Evolutionary conservation across 805 yeast species (phyloP).

Genomic region (Candida railenensis): DNA sequence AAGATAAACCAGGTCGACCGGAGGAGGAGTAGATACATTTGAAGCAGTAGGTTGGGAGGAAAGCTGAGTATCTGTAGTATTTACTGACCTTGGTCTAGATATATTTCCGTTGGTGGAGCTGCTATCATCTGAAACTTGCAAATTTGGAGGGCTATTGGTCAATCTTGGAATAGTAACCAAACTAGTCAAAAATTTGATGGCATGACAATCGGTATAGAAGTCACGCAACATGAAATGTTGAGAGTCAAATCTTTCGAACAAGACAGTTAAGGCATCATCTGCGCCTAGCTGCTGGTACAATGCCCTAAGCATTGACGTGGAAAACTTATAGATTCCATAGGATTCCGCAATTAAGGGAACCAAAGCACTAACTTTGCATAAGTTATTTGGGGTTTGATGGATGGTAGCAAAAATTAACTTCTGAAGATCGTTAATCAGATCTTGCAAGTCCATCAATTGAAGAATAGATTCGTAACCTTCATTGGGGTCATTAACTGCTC

Average conservation of each 20-base stretch:
- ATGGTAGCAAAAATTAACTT: slow-evolving; percentile 73
- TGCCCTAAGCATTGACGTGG: slow-evolving; percentile 88
- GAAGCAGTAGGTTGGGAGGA: slow-evolving; percentile 45
- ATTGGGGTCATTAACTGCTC: slow-evolving; percentile 88
- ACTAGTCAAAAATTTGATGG: slow-evolving; percentile 76
- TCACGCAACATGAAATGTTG: slow-evolving; percentile 75
- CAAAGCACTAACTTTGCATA: slow-evolving; percentile 81
- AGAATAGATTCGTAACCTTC: slow-evolving; percentile 90
- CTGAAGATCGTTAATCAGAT: slow-evolving; percentile 75
- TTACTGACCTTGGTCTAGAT: slow-evolving; percentile 27
- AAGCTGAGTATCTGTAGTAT: slow-evolving; percentile 22
- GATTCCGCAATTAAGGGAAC: slow-evolving; percentile 90
- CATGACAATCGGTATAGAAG: slow-evolving; percentile 87
- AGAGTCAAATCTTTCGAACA: slow-evolving; percentile 65
- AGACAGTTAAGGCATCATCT: slow-evolving; percentile 73
- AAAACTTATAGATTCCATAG: slow-evolving; percentile 87
- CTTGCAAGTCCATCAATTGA: slow-evolving; percentile 85
- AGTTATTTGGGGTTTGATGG: slow-evolving; percentile 56
- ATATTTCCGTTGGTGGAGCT: slow-evolving; percentile 23
- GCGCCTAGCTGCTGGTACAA: slow-evolving; percentile 71
- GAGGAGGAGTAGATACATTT: slow-evolving; percentile 38
- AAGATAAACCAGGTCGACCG: slow-evolving; percentile 33
- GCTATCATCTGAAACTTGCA: slow-evolving; percentile 47
- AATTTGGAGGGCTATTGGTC: slow-evolving; percentile 58
- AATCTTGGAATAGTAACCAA: slow-evolving; percentile 78